Evolutionary conservation across 2,329 filamentous ascomycete species (phyloP).

Genomic region (Paramyrothecium roridum): DNA sequence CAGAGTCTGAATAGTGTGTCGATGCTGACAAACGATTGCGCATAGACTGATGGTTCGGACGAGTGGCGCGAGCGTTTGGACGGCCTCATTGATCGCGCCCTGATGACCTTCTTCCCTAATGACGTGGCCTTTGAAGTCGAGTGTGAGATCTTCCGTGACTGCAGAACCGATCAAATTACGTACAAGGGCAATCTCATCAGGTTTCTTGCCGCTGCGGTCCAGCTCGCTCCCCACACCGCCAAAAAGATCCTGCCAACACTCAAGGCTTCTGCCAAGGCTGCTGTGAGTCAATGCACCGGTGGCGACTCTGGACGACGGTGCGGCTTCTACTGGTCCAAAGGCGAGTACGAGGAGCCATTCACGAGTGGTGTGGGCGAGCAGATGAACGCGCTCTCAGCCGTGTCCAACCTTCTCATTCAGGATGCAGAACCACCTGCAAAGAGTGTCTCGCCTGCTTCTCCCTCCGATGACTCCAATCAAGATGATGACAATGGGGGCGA

Average conservation of each 20-base stretch:
- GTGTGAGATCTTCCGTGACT: conserved; percentile 45
- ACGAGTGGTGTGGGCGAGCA: conserved; percentile 52
- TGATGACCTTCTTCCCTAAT: conserved; percentile 46
- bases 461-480: too few species aligned
- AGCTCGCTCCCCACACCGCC: conserved; percentile 46
- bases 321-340: conserved; percentile 45
- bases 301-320: conserved; percentile 41
- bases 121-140: conserved; percentile 59
- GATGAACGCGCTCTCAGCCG: conserved; percentile 50
- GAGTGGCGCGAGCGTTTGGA: conserved; percentile 52
- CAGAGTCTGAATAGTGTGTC: conserved; percentile 4
- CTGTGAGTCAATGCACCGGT: conserved; percentile 45
- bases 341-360: conserved; percentile 37
- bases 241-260: conserved; percentile 43
- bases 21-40: conserved; percentile 1
- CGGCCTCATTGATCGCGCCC: conserved; percentile 43
- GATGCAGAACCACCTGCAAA: not conserved
- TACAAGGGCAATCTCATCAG: conserved; percentile 55
- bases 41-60: conserved; percentile 14
- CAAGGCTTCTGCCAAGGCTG: conserved; percentile 43
- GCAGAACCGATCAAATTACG: conserved; percentile 55
- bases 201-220: conserved; percentile 45
- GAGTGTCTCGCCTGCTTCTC: not conserved
- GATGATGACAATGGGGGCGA: too few species aligned
- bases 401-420: conserved; percentile 25